Evolutionary conservation across 257 asterid species (phyloP), one percentile per base, ranked within the genome.

Genomic region (Solanum chiquidenum): DNA sequence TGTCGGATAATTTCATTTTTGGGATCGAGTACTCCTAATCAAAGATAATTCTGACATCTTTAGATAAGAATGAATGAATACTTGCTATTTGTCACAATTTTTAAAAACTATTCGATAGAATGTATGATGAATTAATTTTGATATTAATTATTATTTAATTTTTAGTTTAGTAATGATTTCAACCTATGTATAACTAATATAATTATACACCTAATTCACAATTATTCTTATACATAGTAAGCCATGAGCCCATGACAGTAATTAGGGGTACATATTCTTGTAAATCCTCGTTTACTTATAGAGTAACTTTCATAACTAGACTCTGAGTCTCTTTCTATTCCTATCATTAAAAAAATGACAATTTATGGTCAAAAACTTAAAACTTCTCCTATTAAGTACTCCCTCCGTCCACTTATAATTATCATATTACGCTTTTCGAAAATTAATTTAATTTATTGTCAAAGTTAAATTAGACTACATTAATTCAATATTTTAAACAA

Each of bases 401-500:
- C n/a, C 21, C 23, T 52, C 10, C 9, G 2, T 18, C 9, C 62
- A 18, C 21, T 52, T 52, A 8, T 52, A 52, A 52, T 16, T 18
- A 16, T 52, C 4, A 16, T 52, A 2, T 52, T 18, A 3, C 23
- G 0, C 9, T 52, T 52, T 52, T 52, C 1, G 0, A 52, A 52
- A 52, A 52, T 52, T 52, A 52, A 52, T 52, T 16, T 52, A 1
- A 18, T 2, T 52, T 52, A 16, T 2, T 49, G 23, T 52, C 9
- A 52, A 52, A 52, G 9, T 52, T 52, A 52, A 6, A 52, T 52
- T 16, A 52, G 2, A 52, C 1, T 52, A 52, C n/a, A 16, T 52
- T 52, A 52, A 52, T 52, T 52, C 9, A 9, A 52, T 52, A 52
- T 52, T 52, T 52, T 46, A 46, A 46, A 46, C 23, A 2, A 2